Conservation (phyloP, 192 early-diverging fungal genomes). For the Coemansia biformis region DNA sequence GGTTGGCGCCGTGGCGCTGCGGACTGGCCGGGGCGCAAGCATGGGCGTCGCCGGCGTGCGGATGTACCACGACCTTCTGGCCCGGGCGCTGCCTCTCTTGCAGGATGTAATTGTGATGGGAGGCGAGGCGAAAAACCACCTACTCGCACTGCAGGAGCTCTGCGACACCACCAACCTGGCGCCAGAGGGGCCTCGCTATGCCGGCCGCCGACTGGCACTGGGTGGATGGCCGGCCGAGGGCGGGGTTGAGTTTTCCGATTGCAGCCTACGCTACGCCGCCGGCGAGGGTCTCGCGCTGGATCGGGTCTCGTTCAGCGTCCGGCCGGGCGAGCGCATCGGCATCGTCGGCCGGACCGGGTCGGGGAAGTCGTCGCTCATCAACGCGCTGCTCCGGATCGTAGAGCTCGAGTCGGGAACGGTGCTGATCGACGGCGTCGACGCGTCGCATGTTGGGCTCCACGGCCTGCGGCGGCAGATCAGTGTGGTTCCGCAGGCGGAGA, state of each 20-base stretch:
- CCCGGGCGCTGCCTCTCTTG: conserved; percentile 9
- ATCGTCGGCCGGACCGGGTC: conserved; percentile 58
- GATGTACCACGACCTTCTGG: conserved; percentile 14
- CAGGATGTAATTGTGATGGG: conserved; percentile 5
- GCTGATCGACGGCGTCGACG: conserved; percentile 68
- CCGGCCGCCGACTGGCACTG: background rate
- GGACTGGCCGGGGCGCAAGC: background rate
- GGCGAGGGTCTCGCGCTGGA: conserved; percentile 35
- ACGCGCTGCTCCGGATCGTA: conserved; percentile 74
- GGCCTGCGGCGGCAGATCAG: conserved; percentile 70
- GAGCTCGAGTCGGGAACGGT: conserved; percentile 66
- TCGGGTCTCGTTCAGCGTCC: conserved; percentile 42
- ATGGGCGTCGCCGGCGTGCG: conserved; percentile 9
- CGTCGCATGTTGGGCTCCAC: conserved; percentile 60
- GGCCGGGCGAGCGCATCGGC: conserved; percentile 42
- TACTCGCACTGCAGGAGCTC: conserved; percentile 10
- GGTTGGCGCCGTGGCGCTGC: conserved; percentile 10
- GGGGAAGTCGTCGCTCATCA: conserved; percentile 76
- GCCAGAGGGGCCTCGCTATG: conserved; percentile 8
- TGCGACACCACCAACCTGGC: conserved; percentile 5
- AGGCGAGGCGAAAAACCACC: conserved; percentile 5
- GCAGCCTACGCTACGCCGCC: conserved; percentile 17
- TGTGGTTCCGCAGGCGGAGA: conserved; percentile 73
- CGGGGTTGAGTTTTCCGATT: conserved; percentile 10
- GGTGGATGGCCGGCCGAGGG: conserved; percentile 9